Conservation (phyloP, 1,284 basidiomycete species). For the Malassezia arunalokei region DNA sequence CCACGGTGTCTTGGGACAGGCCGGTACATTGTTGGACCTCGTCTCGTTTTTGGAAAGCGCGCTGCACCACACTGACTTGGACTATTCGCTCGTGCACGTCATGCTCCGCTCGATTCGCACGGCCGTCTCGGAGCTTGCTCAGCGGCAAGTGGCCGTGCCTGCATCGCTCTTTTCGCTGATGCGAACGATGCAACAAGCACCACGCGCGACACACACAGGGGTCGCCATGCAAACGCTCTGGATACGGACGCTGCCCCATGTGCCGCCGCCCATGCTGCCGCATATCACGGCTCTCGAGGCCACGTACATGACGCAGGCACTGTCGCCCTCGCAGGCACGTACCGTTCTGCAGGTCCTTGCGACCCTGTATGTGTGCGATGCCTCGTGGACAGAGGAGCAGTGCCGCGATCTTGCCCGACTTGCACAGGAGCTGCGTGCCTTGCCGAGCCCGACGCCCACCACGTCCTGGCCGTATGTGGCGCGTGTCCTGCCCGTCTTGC, state of each 20-base stretch:
- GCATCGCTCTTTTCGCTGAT: not conserved
- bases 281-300: not conserved
- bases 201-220: not conserved
- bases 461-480: not conserved
- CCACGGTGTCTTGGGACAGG: not conserved
- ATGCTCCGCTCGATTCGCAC: slow-evolving; percentile 42
- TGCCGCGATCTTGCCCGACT: not conserved
- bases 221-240: slow-evolving; percentile 8
- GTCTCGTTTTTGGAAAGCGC: not conserved
- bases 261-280: not conserved
- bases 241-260: not conserved
- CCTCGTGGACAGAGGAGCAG: slow-evolving; percentile 1
- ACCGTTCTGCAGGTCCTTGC: slow-evolving; percentile 6
- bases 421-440: not conserved
- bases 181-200: not conserved
- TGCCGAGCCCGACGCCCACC: not conserved
- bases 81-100: slow-evolving; percentile 49
- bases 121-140: not conserved
- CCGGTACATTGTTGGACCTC: not conserved
- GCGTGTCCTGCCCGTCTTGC: slow-evolving; percentile 1
- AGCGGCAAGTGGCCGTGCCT: not conserved
- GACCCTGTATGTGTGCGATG: slow-evolving; percentile 3
- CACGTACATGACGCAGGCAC: not conserved
- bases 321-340: not conserved
- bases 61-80: slow-evolving; percentile 7